Percentiles rank a stretch among this genome's conserved stretches.
phyloP scores from a whole-genome alignment of 805 yeast genomes.

The Nakazawaea wyomingensis region DNA sequence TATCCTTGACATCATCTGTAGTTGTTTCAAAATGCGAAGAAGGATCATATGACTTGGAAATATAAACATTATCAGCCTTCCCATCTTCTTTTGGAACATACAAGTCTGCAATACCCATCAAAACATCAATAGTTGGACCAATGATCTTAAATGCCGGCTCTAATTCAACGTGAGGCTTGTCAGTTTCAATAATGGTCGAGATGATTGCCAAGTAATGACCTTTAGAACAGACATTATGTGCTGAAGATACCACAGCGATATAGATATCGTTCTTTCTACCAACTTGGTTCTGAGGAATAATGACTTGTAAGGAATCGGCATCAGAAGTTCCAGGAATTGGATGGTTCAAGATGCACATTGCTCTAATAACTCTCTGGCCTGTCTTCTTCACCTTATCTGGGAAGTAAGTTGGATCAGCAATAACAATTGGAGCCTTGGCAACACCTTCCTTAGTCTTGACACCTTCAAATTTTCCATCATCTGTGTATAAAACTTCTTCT shows the following conservation, averaged over 20 bases:
- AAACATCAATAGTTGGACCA: conserved; percentile 73
- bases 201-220: conserved; percentile 91
- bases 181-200: conserved; percentile 92
- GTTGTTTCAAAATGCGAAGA: conserved; percentile 93
- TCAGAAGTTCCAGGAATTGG: conserved; percentile 79
- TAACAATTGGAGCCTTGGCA: conserved; percentile 88
- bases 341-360: conserved; percentile 85
- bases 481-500: conserved; percentile 77
- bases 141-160: conserved; percentile 91
- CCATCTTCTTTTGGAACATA: conserved; percentile 89
- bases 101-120: conserved; percentile 91
- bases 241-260: conserved; percentile 82
- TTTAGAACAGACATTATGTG: conserved; percentile 85
- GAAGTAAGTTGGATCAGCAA: conserved; percentile 97
- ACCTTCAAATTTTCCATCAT: conserved; percentile 71
- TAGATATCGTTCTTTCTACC: conserved; percentile 91
- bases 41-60: conserved; percentile 90
- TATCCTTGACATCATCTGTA: conserved; percentile 94
- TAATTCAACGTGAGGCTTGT: conserved; percentile 84
- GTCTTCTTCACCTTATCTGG: conserved; percentile 73
- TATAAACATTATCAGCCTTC: conserved; percentile 64
- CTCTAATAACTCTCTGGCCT: conserved; percentile 73
- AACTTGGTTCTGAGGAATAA: conserved; percentile 95
- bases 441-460: conserved; percentile 88
- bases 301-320: conserved; percentile 86